These are phyloP conservation scores for Dovyalis caffra DNA, from an alignment of 345 rosid genomes.

Conservation along the genomic window DNA sequence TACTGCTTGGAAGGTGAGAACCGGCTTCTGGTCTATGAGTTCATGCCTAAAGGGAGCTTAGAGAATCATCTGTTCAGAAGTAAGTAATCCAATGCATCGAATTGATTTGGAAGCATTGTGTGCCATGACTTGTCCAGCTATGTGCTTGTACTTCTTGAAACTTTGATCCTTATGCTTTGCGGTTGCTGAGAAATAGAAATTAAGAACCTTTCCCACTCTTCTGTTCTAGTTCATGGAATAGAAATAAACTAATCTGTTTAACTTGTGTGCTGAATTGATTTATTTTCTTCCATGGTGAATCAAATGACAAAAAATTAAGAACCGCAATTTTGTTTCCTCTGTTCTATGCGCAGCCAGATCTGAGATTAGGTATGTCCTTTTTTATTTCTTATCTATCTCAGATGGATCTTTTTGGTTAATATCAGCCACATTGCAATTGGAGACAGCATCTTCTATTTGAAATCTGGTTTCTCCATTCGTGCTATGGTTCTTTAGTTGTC, in stretches of 20 bases:
- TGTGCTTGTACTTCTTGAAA: not conserved
- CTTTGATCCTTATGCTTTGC: not conserved
- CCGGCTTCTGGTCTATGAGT: conserved; percentile 83
- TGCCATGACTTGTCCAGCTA: not conserved
- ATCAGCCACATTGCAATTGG: not conserved
- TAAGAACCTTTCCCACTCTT: not conserved
- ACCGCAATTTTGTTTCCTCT: not conserved
- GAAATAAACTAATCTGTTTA: not conserved
- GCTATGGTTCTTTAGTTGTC: too few species aligned
- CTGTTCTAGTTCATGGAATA: not conserved
- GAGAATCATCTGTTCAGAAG: conserved; percentile 72
- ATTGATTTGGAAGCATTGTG: not conserved
- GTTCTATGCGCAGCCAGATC: not conserved
- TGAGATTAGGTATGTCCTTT: not conserved
- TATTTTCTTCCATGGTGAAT: not conserved
- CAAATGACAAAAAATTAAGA: not conserved
- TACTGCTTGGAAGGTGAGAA: conserved; percentile 84
- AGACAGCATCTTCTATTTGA: not conserved
- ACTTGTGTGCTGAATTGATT: not conserved
- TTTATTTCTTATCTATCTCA: not conserved
- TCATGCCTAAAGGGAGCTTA: conserved; percentile 95
- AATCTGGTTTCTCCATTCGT: not conserved
- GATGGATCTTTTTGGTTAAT: not conserved
- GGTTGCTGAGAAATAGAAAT: not conserved
- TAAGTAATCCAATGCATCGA: conserved; percentile 32